Evolutionary conservation across 768 basidiomycete genomes (phyloP), one percentile per base, ranked within the genome.

Genomic region (Tulasnella sp.): DNA sequence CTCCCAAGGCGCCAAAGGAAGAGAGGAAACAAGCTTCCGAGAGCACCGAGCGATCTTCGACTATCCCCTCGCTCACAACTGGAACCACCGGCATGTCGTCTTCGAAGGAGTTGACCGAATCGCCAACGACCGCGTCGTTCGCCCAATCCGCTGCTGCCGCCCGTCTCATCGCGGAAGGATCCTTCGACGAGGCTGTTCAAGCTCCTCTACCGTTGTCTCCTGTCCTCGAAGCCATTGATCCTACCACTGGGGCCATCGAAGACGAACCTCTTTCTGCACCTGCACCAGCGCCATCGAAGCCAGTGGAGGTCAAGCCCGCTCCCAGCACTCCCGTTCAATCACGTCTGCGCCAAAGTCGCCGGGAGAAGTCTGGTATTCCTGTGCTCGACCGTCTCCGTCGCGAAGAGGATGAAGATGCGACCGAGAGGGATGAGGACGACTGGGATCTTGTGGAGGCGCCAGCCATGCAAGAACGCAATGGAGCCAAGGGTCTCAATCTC

Each of bases 391-490:
- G 89, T 67, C 89, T 90, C 80, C 83, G 93, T 37, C 83, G 83
- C 77, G 85, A 85, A 37, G 86, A 85, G 77, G 85, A 86, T 22
- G 85, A 80, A 1, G 84, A 84, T 38, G 81, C 80, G 75, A 85
- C 84, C 25, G 86, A 86, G 72, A 81, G 81, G 25, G 89, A 91
- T 74, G 93, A 94, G 71, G 92, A 94, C 54, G 94, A 95, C 76
- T 97, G 95, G 94, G 94, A 96, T 87, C 88, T 96, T 78, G 87
- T 97, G 77, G 93, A 94, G 80, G 88, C 88, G 49, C 92, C 85
- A 6, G 91, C 91, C 78, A 79, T 89, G n/a, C 93, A 93, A 81
- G 93, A 94, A 76, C 86, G 90, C 77, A 94, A 95, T 78, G 93
- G 93, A 22, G 85, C 90, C 64, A 90, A 90, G 80, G 93, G 90